Percentiles rank a stretch among this genome's conserved stretches.
phyloP scores from a whole-genome alignment of 495 filamentous ascomycete species.

The Penicillium flavigenum region DNA sequence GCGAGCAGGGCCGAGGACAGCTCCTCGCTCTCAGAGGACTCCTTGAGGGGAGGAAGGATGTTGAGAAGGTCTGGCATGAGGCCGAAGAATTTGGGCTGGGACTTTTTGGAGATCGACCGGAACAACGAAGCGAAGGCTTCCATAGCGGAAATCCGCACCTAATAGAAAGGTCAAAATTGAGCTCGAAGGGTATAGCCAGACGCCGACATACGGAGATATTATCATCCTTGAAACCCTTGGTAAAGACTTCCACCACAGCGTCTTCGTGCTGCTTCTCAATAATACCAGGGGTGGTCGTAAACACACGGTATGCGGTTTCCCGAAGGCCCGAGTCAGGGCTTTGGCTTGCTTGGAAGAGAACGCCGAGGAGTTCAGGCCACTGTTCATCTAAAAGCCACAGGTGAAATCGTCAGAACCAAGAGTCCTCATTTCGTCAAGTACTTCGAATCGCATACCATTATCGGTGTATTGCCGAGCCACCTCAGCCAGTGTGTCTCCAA shows the following conservation, averaged over 20 bases:
- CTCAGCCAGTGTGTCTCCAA: conserved; percentile 94
- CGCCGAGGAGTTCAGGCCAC: conserved; percentile 87
- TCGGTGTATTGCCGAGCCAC: conserved; percentile 92
- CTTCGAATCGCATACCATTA: conserved; percentile 61
- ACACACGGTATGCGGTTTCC: conserved; percentile 89
- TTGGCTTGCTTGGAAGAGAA: conserved; percentile 85
- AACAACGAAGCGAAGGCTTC: conserved; percentile 97
- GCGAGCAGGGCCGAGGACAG: conserved; percentile 85
- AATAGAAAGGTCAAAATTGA: conserved; percentile 12
- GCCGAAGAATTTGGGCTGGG: conserved; percentile 78
- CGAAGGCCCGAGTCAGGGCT: conserved; percentile 75
- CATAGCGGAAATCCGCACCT: conserved; percentile 90
- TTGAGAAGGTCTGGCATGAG: conserved; percentile 88
- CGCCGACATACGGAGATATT: conserved; percentile 63
- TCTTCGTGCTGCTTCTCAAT: conserved; percentile 95
- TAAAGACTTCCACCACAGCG: conserved; percentile 78
- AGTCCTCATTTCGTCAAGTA: conserved; percentile 8
- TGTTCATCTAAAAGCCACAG: conserved; percentile 58
- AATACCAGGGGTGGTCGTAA: conserved; percentile 90
- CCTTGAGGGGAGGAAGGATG: conserved; percentile 89
- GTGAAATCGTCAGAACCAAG: conserved; percentile 24
- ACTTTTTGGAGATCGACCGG: conserved; percentile 80
- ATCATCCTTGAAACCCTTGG: conserved; percentile 86
- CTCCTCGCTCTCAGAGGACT: conserved; percentile 81
- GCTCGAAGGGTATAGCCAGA: background rate